phyloP scores from a whole-genome alignment of 2,329 filamentous ascomycete species.

The Fusarium sambucinum region DNA sequence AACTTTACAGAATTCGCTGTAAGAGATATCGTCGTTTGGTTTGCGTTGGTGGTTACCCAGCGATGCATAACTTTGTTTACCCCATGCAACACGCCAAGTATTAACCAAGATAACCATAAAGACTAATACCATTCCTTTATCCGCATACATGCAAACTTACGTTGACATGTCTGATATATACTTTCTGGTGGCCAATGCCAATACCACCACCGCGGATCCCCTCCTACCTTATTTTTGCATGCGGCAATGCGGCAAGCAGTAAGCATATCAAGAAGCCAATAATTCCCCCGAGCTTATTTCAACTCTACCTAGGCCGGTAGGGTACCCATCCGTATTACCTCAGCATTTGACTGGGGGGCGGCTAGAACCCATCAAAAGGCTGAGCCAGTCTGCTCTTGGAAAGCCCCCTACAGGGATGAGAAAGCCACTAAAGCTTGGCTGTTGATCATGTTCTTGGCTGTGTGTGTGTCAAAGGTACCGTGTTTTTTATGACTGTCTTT shows the following conservation, averaged over 20 bases:
- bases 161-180: neutral
- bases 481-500: constrained; percentile 23
- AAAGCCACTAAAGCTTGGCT: constrained; percentile 40
- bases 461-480: constrained; percentile 1
- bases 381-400: constrained; percentile 32
- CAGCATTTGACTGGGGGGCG: constrained; percentile 23
- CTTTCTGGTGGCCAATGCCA: neutral
- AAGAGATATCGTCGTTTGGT: too few species aligned
- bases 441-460: constrained; percentile 34
- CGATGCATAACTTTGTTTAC: too few species aligned
- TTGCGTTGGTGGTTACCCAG: neutral
- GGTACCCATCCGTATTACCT: constrained; percentile 22
- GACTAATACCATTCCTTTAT: constrained; percentile 7
- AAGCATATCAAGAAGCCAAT: constrained; percentile 37
- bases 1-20: too few species aligned
- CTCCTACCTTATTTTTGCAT: constrained; percentile 31
- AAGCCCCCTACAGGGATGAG: constrained; percentile 30
- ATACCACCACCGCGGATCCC: constrained; percentile 13
- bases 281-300: constrained; percentile 36
- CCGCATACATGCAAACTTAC: neutral
- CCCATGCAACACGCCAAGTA: constrained; percentile 13
- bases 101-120: constrained; percentile 17
- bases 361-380: constrained; percentile 32
- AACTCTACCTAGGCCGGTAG: too few species aligned
- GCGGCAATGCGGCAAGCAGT: constrained; percentile 38